These are phyloP conservation scores for Pezicula carpinea DNA, from an alignment of 2,329 filamentous ascomycete species.

Conservation along the genomic window DNA sequence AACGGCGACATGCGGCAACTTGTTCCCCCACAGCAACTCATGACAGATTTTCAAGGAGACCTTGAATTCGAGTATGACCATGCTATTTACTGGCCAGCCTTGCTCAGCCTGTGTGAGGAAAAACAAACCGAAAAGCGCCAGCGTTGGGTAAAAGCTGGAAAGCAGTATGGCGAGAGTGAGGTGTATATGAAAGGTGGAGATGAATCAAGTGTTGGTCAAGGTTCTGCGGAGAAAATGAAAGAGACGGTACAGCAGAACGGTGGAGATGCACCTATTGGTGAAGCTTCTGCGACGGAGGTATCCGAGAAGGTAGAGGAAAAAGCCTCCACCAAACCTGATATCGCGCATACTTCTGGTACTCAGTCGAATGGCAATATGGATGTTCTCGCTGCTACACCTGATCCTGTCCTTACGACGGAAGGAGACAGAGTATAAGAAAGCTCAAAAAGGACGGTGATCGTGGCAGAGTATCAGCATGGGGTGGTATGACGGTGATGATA, in stretches of 20 bases:
- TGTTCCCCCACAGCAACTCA: conserved; percentile 77
- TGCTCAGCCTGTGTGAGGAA: conserved; percentile 66
- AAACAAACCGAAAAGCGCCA: conserved; percentile 57
- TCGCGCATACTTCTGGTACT: too few species aligned
- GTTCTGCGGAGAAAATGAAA: background rate
- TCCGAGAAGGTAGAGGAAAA: conserved; percentile 4
- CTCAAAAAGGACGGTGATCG: background rate
- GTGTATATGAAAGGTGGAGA: conserved; percentile 71
- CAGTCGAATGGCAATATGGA: conserved; percentile 6
- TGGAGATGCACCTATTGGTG: conserved; percentile 11
- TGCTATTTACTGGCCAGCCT: conserved; percentile 78
- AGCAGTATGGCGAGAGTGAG: conserved; percentile 80
- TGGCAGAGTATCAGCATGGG: background rate
- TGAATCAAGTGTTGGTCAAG: conserved; percentile 17
- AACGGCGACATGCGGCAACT: conserved; percentile 85
- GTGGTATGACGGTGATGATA: background rate
- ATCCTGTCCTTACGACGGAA: conserved; percentile 2
- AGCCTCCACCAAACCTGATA: background rate
- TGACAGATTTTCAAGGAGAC: conserved; percentile 69
- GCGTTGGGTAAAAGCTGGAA: conserved; percentile 77
- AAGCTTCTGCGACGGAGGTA: background rate
- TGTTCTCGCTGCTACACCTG: background rate
- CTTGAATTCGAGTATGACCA: conserved; percentile 93
- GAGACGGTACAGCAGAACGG: conserved; percentile 60
- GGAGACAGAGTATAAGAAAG: conserved; percentile 2